These are phyloP conservation scores for Baeospora myosura DNA, from an alignment of 1,284 basidiomycete genomes.

Conservation along the genomic window DNA sequence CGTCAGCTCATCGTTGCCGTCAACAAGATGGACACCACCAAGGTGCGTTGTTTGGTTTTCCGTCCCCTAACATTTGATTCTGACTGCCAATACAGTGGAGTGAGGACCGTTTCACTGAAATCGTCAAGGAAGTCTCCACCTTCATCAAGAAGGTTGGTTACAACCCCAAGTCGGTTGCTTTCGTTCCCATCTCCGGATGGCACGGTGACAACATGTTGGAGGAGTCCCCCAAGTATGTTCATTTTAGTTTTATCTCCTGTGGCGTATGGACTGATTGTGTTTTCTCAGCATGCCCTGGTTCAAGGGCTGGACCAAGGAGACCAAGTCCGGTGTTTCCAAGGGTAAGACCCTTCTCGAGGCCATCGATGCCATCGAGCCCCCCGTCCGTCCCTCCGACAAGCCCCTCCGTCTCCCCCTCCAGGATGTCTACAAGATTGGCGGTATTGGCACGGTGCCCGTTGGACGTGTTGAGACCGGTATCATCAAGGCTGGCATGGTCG, in stretches of 20 bases:
- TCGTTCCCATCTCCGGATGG: constrained; percentile 99
- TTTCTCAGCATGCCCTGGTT: constrained; percentile 90
- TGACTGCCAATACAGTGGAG: constrained; percentile 63
- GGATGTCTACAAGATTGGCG: constrained; percentile 99
- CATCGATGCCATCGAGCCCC: constrained; percentile 99
- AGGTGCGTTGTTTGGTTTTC: constrained; percentile 41
- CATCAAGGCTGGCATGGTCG: constrained; percentile 99
- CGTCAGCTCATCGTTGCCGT: constrained; percentile 99
- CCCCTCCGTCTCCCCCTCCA: constrained; percentile 99
- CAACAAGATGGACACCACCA: constrained; percentile 99
- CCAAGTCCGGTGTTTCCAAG: constrained; percentile 87
- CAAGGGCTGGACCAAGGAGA: constrained; percentile 98
- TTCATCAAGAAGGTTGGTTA: constrained; percentile 99
- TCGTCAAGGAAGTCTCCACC: constrained; percentile 96
- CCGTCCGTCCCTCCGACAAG: constrained; percentile 95
- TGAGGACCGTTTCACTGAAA: constrained; percentile 99
- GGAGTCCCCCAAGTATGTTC: constrained; percentile 80
- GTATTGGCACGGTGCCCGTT: constrained; percentile 99
- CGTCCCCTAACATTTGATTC: constrained; percentile 8
- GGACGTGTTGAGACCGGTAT: constrained; percentile 99
- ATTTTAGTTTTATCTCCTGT: constrained; percentile 1
- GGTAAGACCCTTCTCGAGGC: constrained; percentile 99
- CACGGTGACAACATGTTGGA: constrained; percentile 99
- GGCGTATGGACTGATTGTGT: constrained; percentile 12
- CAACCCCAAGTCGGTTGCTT: constrained; percentile 98